These are phyloP conservation scores for Diplodia corticola DNA, from an alignment of 2,329 filamentous ascomycete species.

Conservation along the genomic window DNA sequence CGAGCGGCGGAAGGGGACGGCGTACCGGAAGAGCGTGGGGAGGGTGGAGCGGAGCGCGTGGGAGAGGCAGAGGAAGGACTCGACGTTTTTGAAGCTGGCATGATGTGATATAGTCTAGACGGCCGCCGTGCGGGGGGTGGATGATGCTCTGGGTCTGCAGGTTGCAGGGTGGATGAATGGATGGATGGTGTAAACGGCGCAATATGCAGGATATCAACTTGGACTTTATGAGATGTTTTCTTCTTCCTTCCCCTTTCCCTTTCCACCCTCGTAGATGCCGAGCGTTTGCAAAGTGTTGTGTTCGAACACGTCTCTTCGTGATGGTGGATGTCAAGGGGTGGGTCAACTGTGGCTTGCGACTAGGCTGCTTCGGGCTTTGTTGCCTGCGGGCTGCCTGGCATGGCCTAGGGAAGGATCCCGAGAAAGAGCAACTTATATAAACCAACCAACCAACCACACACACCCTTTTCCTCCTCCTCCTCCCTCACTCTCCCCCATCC, in stretches of 20 bases:
- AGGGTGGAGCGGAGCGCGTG: slow-evolving; percentile 18
- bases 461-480: no score
- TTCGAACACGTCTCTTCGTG: no score
- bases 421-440: not conserved
- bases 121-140: not conserved
- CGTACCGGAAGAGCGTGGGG: slow-evolving; percentile 13
- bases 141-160: no score
- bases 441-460: not conserved
- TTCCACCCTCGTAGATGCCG: no score
- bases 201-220: not conserved
- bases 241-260: not conserved
- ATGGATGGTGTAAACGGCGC: no score
- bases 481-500: not conserved
- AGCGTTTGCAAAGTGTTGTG: not conserved
- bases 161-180: no score
- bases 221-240: not conserved
- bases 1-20: slow-evolving; percentile 13
- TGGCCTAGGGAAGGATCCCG: no score
- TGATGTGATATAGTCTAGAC: not conserved
- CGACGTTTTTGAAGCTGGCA: slow-evolving; percentile 9
- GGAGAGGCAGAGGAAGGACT: slow-evolving; percentile 14
- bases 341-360: not conserved
- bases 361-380: not conserved
- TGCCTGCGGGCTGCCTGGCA: not conserved
- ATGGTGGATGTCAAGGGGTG: not conserved